phyloP scores from a whole-genome alignment of 345 rosid species.

The Lumnitzera littorea region DNA sequence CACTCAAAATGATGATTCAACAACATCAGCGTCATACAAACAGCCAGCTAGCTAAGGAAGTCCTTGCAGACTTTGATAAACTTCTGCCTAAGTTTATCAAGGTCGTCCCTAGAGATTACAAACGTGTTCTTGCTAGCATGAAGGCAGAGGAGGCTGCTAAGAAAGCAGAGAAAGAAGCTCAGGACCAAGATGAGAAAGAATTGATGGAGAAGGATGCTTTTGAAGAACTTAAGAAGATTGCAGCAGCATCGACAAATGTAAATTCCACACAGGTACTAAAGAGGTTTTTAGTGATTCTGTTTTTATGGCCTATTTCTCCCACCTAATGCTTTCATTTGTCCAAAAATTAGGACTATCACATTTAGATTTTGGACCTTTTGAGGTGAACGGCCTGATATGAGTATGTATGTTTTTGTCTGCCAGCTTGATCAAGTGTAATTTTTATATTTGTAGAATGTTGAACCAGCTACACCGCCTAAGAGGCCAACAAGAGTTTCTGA shows the following conservation, averaged over 20 bases:
- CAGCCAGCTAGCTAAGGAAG: slow-evolving; percentile 84
- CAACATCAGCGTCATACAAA: slow-evolving; percentile 90
- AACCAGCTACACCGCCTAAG: slow-evolving; percentile 14
- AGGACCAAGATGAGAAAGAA: slow-evolving; percentile 49
- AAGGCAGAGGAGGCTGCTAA: slow-evolving; percentile 46
- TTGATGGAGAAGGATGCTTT: slow-evolving; percentile 65
- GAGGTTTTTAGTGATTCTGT: neutral
- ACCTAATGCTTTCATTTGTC: neutral
- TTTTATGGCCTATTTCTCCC: neutral
- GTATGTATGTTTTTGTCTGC: neutral
- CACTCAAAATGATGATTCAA: slow-evolving; percentile 91
- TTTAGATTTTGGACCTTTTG: too few relatives aligned
- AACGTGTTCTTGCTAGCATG: slow-evolving; percentile 75
- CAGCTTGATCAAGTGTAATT: neutral
- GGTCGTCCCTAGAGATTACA: slow-evolving; percentile 97
- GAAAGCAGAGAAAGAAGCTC: slow-evolving; percentile 40
- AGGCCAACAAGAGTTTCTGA: slow-evolving; percentile 58
- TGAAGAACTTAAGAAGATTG: slow-evolving; percentile 87
- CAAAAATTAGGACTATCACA: too few relatives aligned
- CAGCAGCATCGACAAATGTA: slow-evolving; percentile 43
- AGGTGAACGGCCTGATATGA: neutral
- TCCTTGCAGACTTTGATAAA: slow-evolving; percentile 68
- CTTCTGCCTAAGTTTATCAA: slow-evolving; percentile 76
- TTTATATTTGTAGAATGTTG: slow-evolving; percentile 26
- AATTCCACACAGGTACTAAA: slow-evolving; percentile 32